Evolutionary conservation across 129 eudicot species (phyloP).

Genomic region (Cynara cardunculus): DNA sequence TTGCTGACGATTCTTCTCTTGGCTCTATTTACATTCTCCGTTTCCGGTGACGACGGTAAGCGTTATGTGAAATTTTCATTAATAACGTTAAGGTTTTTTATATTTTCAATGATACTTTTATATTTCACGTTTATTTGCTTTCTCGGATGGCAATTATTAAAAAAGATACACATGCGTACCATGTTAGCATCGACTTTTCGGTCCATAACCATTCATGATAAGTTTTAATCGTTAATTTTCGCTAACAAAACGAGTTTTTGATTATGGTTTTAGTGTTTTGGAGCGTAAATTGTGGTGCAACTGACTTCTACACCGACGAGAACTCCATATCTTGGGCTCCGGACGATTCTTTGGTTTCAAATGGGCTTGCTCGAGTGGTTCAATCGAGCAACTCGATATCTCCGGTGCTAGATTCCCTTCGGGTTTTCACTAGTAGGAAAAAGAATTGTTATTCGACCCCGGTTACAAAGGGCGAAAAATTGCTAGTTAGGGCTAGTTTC

Average conservation of each 20-base stretch:
- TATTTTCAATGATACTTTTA: neutral
- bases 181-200: neutral
- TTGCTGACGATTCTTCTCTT: conserved; percentile 20
- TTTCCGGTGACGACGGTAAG: conserved; percentile 32
- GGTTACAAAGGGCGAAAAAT: conserved; percentile 16
- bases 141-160: neutral
- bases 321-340: conserved; percentile 12
- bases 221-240: neutral
- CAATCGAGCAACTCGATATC: conserved; percentile 6
- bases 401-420: conserved; percentile 14
- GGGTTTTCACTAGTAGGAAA: conserved; percentile 22
- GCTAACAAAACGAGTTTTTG: neutral
- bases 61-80: no score
- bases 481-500: conserved; percentile 29
- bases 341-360: conserved; percentile 11
- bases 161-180: neutral
- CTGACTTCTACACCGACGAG: neutral
- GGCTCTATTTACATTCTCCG: conserved; percentile 21
- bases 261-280: conserved; percentile 17
- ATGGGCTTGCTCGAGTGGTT: conserved; percentile 21
- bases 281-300: conserved; percentile 32
- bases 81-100: neutral
- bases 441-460: conserved; percentile 22
- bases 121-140: neutral
- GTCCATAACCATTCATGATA: neutral